A percentile compares a stretch with the other conserved stretches of the same genome.
These are phyloP conservation scores for Albatrellus ellisii DNA, from an alignment of 768 basidiomycete genomes.

Conservation along the genomic window DNA sequence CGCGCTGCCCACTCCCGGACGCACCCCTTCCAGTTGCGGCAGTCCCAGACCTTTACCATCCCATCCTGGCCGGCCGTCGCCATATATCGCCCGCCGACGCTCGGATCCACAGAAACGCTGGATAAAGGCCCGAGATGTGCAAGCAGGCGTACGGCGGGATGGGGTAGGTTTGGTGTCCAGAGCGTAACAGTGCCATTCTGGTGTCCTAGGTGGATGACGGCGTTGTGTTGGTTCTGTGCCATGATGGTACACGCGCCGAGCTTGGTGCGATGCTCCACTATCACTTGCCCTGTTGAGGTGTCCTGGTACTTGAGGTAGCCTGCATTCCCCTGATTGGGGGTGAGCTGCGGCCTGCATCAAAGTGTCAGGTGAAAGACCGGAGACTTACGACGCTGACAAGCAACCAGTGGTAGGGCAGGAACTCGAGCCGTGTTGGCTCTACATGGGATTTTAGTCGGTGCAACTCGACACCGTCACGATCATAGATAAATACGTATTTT, in stretches of 20 bases:
- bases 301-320: constrained; percentile 96
- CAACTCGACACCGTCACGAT: constrained; percentile 84
- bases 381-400: constrained; percentile 67
- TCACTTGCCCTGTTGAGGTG: constrained; percentile 80
- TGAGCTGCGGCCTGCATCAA: too few species aligned
- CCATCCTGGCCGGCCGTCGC: constrained; percentile 83
- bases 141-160: constrained; percentile 83
- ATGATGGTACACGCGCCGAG: constrained; percentile 76
- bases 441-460: constrained; percentile 76
- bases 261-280: constrained; percentile 83
- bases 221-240: constrained; percentile 87
- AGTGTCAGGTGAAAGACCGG: too few species aligned
- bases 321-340: constrained; percentile 50
- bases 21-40: constrained; percentile 86
- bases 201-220: constrained; percentile 90
- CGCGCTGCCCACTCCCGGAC: constrained; percentile 69
- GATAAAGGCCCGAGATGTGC: constrained; percentile 84
- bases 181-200: constrained; percentile 92
- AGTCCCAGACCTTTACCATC: constrained; percentile 92
- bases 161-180: constrained; percentile 91
- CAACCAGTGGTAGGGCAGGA: constrained; percentile 92
- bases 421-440: constrained; percentile 84
- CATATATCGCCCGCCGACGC: constrained; percentile 80
- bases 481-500: constrained; percentile 94
- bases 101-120: constrained; percentile 73